These are phyloP conservation scores for Thelonectria rubi DNA, from an alignment of 2,329 filamentous ascomycete genomes.

Conservation along the genomic window DNA sequence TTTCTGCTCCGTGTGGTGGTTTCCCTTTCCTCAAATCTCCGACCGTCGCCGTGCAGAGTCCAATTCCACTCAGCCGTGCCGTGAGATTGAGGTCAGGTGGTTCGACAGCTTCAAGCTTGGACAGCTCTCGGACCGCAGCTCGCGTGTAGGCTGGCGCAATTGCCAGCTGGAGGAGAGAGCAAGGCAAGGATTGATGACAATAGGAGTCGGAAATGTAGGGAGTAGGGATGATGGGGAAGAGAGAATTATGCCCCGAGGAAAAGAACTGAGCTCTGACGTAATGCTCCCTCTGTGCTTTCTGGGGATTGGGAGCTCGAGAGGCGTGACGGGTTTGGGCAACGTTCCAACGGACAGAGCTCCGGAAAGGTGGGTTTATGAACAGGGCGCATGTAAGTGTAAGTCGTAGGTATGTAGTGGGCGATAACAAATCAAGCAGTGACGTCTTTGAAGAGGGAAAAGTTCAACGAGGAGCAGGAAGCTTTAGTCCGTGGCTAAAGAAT, in stretches of 20 bases:
- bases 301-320: constrained; percentile 10
- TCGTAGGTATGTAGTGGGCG: not conserved
- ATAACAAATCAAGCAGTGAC: constrained; percentile 33
- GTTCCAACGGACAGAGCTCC: constrained; percentile 12
- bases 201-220: constrained; percentile 25
- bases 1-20: constrained; percentile 16
- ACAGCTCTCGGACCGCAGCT: constrained; percentile 39
- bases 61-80: constrained; percentile 29
- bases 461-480: constrained; percentile 33
- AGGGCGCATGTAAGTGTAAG: not conserved
- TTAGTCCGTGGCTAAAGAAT: constrained; percentile 38
- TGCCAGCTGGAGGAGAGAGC: constrained; percentile 14
- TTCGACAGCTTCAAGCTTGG: constrained; percentile 38
- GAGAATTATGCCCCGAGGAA: constrained; percentile 30
- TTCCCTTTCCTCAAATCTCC: constrained; percentile 33
- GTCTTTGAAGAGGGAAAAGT: constrained; percentile 28
- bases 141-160: constrained; percentile 16
- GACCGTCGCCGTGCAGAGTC: constrained; percentile 26
- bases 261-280: constrained; percentile 36
- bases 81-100: constrained; percentile 41
- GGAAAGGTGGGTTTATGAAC: not conserved
- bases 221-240: constrained; percentile 32
- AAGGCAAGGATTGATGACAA: constrained; percentile 11
- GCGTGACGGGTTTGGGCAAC: not conserved
- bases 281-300: constrained; percentile 27